A percentile compares a stretch with the other conserved stretches of the same genome.
Conservation (phyloP, 1,284 basidiomycete species). For the Ustilago sp. region DNA sequence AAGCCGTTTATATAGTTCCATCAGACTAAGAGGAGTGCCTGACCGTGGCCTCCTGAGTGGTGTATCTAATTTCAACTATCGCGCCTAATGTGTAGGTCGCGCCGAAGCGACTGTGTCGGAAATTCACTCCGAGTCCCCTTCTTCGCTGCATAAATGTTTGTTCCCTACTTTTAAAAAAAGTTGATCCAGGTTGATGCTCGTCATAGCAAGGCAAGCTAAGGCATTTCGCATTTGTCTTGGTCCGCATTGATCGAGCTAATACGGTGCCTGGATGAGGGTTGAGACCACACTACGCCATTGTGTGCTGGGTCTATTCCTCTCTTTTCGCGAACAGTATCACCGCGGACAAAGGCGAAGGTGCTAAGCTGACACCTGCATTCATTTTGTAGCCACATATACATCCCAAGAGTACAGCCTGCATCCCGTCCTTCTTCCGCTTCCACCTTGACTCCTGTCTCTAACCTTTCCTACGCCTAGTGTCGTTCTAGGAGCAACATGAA, state of each 20-base stretch:
- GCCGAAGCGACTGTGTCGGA: constrained; percentile 9
- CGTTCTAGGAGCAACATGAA: constrained; percentile 21
- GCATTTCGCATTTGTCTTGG: background rate
- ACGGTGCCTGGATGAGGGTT: background rate
- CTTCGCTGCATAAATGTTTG: constrained; percentile 2
- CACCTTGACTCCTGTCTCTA: background rate
- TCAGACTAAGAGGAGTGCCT: no score
- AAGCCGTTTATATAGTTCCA: no score
- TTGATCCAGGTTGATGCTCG: background rate
- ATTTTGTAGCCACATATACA: background rate
- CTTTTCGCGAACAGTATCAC: background rate
- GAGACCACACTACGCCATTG: background rate
- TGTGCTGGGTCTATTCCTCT: background rate
- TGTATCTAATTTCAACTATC: background rate
- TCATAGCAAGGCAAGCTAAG: constrained; percentile 2
- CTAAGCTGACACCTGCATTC: background rate
- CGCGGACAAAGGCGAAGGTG: background rate
- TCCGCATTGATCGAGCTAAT: background rate
- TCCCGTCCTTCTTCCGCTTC: background rate
- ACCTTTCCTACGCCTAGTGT: background rate
- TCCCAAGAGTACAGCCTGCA: background rate
- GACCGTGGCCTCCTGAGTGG: no score
- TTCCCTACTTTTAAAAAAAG: background rate
- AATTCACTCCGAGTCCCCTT: background rate
- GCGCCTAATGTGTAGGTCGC: background rate